A percentile compares a stretch with the other conserved stretches of the same genome.
Conservation (phyloP, 495 filamentous ascomycete genomes). For the Podospora australis region DNA sequence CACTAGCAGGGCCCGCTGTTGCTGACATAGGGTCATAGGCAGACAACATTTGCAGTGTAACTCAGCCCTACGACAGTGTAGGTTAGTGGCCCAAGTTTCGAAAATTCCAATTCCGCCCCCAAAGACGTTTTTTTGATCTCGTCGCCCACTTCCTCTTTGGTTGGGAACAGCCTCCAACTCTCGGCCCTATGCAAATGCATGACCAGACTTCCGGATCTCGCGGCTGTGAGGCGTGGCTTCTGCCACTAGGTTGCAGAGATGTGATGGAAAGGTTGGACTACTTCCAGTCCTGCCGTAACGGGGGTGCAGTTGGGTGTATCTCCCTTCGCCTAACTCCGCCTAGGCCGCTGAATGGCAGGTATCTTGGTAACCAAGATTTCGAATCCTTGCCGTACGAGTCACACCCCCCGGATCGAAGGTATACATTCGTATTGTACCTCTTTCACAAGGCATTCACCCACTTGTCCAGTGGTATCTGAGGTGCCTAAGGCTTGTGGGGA, state of each 20-base stretch:
- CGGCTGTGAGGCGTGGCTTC: conserved; percentile 5
- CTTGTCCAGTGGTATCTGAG: conserved; percentile 2
- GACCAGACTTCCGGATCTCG: conserved; percentile 4
- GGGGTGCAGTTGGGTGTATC: no score
- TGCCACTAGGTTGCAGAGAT: background rate
- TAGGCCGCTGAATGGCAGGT: no score
- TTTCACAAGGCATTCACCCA: conserved; percentile 1
- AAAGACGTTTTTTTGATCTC: conserved; percentile 4
- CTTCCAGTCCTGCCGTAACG: no score
- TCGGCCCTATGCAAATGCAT: conserved; percentile 6
- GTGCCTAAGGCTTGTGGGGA: conserved; percentile 7
- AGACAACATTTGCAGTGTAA: conserved; percentile 2
- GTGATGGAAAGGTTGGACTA: no score
- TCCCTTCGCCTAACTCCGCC: no score
- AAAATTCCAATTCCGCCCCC: conserved; percentile 5
- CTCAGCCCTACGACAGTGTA: conserved; percentile 16
- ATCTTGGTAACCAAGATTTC: background rate
- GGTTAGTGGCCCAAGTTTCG: background rate
- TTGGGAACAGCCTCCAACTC: background rate
- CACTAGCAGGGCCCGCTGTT: conserved; percentile 1
- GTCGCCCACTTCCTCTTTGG: conserved; percentile 6
- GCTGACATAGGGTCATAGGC: conserved; percentile 17
- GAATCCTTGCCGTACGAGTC: conserved; percentile 12
- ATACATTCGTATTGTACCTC: no score
- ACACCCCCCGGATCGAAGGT: conserved; percentile 1